Base-by-base conservation (phyloP, 805 yeast genomes). In the Saturnispora ahearnii region DNA sequence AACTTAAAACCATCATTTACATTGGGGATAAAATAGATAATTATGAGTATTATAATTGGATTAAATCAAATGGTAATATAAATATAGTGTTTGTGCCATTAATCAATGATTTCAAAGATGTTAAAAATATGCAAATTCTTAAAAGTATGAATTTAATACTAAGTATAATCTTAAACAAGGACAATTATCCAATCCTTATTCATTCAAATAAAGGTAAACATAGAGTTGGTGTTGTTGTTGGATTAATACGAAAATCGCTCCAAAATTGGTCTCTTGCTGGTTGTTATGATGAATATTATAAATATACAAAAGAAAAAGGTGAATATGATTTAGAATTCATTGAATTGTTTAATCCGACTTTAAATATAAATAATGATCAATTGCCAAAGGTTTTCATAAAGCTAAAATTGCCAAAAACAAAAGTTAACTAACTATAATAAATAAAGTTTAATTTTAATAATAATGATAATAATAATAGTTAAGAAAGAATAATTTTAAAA, bases 151-250 rank as follows among this genome's bases (percentile, higher is more conserved):
- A 78, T 24, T 62, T 66, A 22, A 82, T 87, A 1, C 67, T 85
- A 40, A 71, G 76, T 50, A 59, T 84, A 34, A 71, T 85, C 45
- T 62, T 81, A 31, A 76, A 84, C 58, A 72, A 72, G 44, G 78
- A 81, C 12, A 89, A 89, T 62, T 87, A 84, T 62, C 99, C 99
- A 1, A 79, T 91, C 11, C 71, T 91, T 50, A 77, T 91, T 11
- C 98, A 93, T 64, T 88, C 96, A 3, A 88, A 93, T 65, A 91
- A 91, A 69, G 99, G 99, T n/a, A 93, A 93, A 64, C 99, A 91
- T 63, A 68, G 99, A 41, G 90, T 88, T 2, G 98, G 98, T 0
- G 90, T 93, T 1, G 71, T 90, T 40, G 95, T 90, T n/a, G 99
- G 96, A 0, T 73, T 88, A 30, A 81, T 91, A 75, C 70, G 99